Conservation (phyloP, 2,329 filamentous ascomycete species). For the Hymenoscyphus repandus region DNA sequence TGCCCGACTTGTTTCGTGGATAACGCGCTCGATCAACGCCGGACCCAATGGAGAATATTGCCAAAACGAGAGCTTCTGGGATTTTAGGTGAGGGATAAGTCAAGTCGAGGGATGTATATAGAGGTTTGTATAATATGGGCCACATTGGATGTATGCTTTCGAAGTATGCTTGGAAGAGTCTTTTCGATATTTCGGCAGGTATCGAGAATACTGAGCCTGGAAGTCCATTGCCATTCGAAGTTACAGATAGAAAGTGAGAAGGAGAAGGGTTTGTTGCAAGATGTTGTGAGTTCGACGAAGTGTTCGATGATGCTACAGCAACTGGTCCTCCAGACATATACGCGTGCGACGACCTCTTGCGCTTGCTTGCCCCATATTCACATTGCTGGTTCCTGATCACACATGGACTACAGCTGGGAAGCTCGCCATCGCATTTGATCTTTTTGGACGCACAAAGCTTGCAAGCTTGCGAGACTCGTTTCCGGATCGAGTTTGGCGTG, state of each 20-base stretch:
- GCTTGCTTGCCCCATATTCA: slow-evolving; percentile 27
- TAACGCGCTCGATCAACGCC: slow-evolving; percentile 23
- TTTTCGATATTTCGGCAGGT: slow-evolving; percentile 21
- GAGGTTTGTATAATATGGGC: slow-evolving; percentile 30
- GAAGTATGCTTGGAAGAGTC: slow-evolving; percentile 28
- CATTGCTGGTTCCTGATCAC: slow-evolving; percentile 21
- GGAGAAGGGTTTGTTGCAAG: neutral
- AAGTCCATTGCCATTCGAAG: neutral
- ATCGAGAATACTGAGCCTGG: slow-evolving; percentile 4
- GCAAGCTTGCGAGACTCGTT: slow-evolving; percentile 29
- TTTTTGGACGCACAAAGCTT: slow-evolving; percentile 10
- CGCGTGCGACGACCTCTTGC: slow-evolving; percentile 7
- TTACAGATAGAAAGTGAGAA: neutral
- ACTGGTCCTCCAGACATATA: neutral
- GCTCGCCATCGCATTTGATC: slow-evolving; percentile 25
- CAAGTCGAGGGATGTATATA: slow-evolving; percentile 25
- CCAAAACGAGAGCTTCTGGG: slow-evolving; percentile 21
- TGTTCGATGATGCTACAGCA: neutral
- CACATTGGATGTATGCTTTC: slow-evolving; percentile 29
- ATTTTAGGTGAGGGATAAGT: slow-evolving; percentile 22
- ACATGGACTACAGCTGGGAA: slow-evolving; percentile 25
- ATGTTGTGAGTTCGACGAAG: neutral
- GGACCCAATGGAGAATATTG: slow-evolving; percentile 28
- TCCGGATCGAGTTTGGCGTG: slow-evolving; percentile 38
- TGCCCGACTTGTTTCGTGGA: neutral